Evolutionary conservation across 2,329 filamentous ascomycete species (phyloP), one percentile per base, ranked within the genome.

Genomic region (Capronia epimyces): DNA sequence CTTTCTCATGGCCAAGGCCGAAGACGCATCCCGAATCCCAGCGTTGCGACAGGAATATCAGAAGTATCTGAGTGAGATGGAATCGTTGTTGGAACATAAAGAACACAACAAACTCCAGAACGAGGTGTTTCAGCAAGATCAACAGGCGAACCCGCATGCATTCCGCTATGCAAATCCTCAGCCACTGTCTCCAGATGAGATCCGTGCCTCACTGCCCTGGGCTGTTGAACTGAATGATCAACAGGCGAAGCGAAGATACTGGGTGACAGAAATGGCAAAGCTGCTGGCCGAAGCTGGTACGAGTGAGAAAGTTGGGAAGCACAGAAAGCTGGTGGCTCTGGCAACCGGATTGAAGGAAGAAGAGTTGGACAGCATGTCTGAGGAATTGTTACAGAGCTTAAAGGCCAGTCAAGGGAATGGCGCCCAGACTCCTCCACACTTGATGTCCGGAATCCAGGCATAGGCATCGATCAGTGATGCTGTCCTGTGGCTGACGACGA

Each of bases 271-370:
- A n/a, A 56, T 60, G 3, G 61, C 61, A 13, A 44, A 49, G 24
- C 42, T 62, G 32, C 60, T 58, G 48, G 57, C 56, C 5, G 71
- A 73, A 55, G 70, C 71, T 1, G 71, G 71, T 12, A 69, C 71
- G 16, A 69, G 69, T 55, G 71, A 71, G 39, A 72, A 70, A 48
- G 67, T 74, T 16, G 71, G 72, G 46, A 71, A 73, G 55, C 71
- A 74, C 56, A 67, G 72, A 39, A 73, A 69, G 55, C 64, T 75
- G 3, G 71, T 75, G 13, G 66, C 71, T 43, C 65, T 75, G 41
- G 72, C 72, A 10, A 75, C 72, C 0, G 71, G 71, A 0, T 60
- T 75, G 16, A 71, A 69, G 51, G 72, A 74, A 56, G 71, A 74
- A 44, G 71, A 74, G 16, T 62, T 75, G 8, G 72, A 75, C 50